A percentile compares a stretch with the other conserved stretches of the same genome.
These are phyloP conservation scores for Ogataea nonfermentans DNA, from an alignment of 805 yeast genomes.

Conservation along the genomic window DNA sequence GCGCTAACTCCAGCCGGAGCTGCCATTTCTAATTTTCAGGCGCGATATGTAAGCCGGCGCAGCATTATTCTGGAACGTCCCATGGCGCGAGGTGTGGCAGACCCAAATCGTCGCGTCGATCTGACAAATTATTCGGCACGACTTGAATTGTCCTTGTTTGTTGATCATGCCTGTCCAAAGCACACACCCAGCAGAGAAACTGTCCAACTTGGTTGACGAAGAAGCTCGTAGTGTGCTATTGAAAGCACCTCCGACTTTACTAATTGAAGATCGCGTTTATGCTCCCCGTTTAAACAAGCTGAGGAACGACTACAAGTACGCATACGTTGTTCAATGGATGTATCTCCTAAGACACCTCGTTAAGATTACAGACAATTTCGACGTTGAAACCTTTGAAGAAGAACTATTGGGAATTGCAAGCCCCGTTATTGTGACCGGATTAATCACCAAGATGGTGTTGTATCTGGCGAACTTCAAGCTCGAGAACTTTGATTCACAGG, in stretches of 20 bases:
- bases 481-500: constrained; percentile 30
- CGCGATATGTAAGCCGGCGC: constrained; percentile 9
- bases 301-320: constrained; percentile 38
- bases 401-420: constrained; percentile 49
- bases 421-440: constrained; percentile 42
- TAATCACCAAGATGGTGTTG: constrained; percentile 43
- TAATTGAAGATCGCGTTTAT: constrained; percentile 40
- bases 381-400: constrained; percentile 59
- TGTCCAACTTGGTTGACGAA: constrained; percentile 32
- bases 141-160: background rate
- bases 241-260: constrained; percentile 39
- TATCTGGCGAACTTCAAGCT: constrained; percentile 38
- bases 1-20: constrained; percentile 9
- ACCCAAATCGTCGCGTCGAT: constrained; percentile 9
- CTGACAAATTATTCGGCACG: background rate
- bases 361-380: constrained; percentile 52
- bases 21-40: background rate
- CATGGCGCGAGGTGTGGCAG: constrained; percentile 5
- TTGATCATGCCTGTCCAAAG: constrained; percentile 8
- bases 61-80: constrained; percentile 6
- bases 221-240: constrained; percentile 37
- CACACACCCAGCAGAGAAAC: constrained; percentile 33
- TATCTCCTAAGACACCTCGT: constrained; percentile 50
- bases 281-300: constrained; percentile 29
- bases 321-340: constrained; percentile 53